Evolutionary conservation across 805 yeast species (phyloP).

Genomic region (Saccharomycopsis fermentans): DNA sequence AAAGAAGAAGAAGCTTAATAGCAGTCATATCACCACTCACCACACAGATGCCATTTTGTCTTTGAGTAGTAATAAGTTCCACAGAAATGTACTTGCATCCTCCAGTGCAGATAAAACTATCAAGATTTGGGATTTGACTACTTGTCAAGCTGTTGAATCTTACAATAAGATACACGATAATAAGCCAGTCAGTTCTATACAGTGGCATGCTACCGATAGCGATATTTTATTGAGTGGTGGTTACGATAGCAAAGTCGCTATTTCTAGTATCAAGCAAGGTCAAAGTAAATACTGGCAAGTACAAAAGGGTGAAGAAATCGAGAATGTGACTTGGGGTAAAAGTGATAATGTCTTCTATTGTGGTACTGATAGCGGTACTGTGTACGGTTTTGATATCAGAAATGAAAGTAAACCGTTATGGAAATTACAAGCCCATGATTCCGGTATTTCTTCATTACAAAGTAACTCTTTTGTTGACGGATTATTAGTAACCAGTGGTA

Average conservation of each 20-base stretch:
- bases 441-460: constrained; percentile 78
- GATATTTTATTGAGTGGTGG: constrained; percentile 81
- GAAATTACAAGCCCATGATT: constrained; percentile 96
- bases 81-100: constrained; percentile 80
- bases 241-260: constrained; percentile 72
- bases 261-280: constrained; percentile 61
- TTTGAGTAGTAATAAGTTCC: constrained; percentile 68
- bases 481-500: constrained; percentile 74
- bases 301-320: constrained; percentile 69
- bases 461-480: constrained; percentile 60
- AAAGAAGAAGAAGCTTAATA: constrained; percentile 35
- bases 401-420: constrained; percentile 62
- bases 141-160: constrained; percentile 69
- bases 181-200: constrained; percentile 74
- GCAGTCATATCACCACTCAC: constrained; percentile 53
- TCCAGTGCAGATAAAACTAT: constrained; percentile 94
- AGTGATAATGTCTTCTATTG: constrained; percentile 50
- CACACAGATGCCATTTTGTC: constrained; percentile 94
- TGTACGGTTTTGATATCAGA: constrained; percentile 83
- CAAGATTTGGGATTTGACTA: constrained; percentile 86
- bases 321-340: constrained; percentile 56
- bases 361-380: constrained; percentile 85
- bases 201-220: constrained; percentile 67
- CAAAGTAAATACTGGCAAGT: constrained; percentile 54
- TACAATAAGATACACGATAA: constrained; percentile 60